Evolutionary conservation across 2,329 filamentous ascomycete species (phyloP).

Genomic region (Sarocladium strictum): DNA sequence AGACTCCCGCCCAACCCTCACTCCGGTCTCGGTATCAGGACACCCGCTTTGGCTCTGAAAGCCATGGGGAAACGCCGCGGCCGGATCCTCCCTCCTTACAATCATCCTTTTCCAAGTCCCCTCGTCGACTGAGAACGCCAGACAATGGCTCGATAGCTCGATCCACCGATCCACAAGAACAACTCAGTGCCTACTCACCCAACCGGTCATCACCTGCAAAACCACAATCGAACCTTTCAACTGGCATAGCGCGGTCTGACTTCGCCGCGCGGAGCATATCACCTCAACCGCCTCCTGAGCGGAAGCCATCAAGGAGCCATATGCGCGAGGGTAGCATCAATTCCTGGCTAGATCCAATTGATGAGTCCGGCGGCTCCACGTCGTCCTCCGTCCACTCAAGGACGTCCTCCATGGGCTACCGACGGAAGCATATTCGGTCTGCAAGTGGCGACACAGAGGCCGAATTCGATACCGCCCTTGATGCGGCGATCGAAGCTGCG

Average conservation of each 20-base stretch:
- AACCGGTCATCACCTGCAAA: constrained; percentile 46
- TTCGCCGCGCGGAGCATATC: constrained; percentile 20
- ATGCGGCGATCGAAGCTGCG: constrained; percentile 91
- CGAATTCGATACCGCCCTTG: constrained; percentile 89
- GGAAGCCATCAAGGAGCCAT: constrained; percentile 24
- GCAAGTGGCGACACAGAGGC: constrained; percentile 71
- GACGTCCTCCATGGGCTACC: constrained; percentile 62
- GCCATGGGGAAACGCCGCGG: constrained; percentile 10
- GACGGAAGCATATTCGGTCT: constrained; percentile 63
- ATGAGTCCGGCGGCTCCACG: constrained; percentile 79
- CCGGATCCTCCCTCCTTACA: constrained; percentile 33
- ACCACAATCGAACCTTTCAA: constrained; percentile 16
- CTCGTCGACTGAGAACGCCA: constrained; percentile 23
- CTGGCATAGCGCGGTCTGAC: constrained; percentile 27
- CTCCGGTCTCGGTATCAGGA: constrained; percentile 7
- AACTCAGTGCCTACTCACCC: constrained; percentile 62
- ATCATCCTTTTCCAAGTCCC: constrained; percentile 48
- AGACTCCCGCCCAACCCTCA: background rate
- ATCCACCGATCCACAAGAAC: constrained; percentile 18
- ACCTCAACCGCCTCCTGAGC: constrained; percentile 17
- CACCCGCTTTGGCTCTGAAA: constrained; percentile 15
- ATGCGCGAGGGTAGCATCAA: constrained; percentile 63
- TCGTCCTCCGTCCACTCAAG: constrained; percentile 76
- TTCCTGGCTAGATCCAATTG: constrained; percentile 91
- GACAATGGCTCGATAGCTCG: constrained; percentile 37